These are phyloP conservation scores for Microbotryum violaceum DNA, from an alignment of 1,284 basidiomycete genomes.

Conservation along the genomic window DNA sequence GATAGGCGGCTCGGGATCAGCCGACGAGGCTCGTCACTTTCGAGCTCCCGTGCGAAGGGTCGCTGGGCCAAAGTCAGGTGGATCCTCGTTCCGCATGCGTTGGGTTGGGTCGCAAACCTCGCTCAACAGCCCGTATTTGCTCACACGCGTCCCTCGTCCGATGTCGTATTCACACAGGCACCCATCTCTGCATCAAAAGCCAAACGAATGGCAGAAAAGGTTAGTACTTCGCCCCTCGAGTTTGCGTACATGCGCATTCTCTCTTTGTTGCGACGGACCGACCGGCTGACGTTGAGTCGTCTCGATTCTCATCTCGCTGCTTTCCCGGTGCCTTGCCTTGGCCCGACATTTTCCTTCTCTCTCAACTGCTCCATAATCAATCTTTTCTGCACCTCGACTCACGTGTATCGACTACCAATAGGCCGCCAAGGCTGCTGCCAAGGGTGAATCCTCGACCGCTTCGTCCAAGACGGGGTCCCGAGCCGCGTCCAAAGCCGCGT, in stretches of 20 bases:
- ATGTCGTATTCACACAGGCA: not conserved
- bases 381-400: not conserved
- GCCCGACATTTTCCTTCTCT: too few species aligned
- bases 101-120: too few species aligned
- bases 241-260: not conserved
- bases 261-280: not conserved
- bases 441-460: slow-evolving; percentile 45
- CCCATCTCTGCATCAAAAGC: slow-evolving; percentile 31
- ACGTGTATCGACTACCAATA: slow-evolving; percentile 38
- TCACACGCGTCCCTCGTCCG: too few species aligned
- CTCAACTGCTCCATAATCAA: not conserved
- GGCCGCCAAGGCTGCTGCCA: slow-evolving; percentile 66
- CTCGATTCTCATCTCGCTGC: not conserved
- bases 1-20: too few species aligned
- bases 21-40: too few species aligned
- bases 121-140: too few species aligned
- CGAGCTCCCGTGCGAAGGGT: too few species aligned
- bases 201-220: slow-evolving; percentile 34
- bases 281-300: not conserved
- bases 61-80: too few species aligned
- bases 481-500: slow-evolving; percentile 50
- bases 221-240: slow-evolving; percentile 4
- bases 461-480: slow-evolving; percentile 50
- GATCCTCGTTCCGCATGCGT: too few species aligned
- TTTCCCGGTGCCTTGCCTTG: not conserved